Conservation (phyloP, 306 rosid genomes). For the Acacia acuminata region DNA sequence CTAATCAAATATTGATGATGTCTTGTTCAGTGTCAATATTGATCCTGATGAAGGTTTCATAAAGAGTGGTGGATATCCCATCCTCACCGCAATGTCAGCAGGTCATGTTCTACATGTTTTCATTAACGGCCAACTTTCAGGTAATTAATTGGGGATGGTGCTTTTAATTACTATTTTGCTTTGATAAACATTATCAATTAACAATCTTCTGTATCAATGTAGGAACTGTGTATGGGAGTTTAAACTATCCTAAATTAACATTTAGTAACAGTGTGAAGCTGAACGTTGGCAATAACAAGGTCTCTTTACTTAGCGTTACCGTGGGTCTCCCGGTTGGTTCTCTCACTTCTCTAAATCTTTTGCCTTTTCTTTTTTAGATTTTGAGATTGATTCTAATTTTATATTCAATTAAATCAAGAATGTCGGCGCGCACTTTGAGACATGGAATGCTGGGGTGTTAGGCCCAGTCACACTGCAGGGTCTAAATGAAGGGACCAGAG, state of each 20-base stretch:
- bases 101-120: slow-evolving; percentile 94
- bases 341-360: slow-evolving; percentile 11
- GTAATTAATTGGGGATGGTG: slow-evolving; percentile 38
- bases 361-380: slow-evolving; percentile 1
- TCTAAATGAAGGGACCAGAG: slow-evolving; percentile 84
- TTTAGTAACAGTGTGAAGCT: slow-evolving; percentile 65
- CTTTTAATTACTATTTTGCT: not conserved
- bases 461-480: slow-evolving; percentile 88
- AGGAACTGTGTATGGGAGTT: slow-evolving; percentile 72
- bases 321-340: slow-evolving; percentile 92
- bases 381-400: slow-evolving; percentile 4
- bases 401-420: slow-evolving; percentile 54
- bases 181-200: slow-evolving; percentile 24
- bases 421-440: slow-evolving; percentile 79
- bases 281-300: slow-evolving; percentile 79
- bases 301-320: slow-evolving; percentile 77
- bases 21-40: slow-evolving; percentile 65
- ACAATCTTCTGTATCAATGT: slow-evolving; percentile 28
- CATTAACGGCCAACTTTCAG: slow-evolving; percentile 84
- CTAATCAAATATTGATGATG: slow-evolving; percentile 9
- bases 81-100: slow-evolving; percentile 76
- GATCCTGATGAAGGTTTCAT: slow-evolving; percentile 70
- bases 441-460: slow-evolving; percentile 91
- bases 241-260: slow-evolving; percentile 63
- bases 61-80: slow-evolving; percentile 64